Evolutionary conservation across 2,329 filamentous ascomycete species (phyloP), one percentile per base, ranked within the genome.

Genomic region (Ascochyta clinopodiicola): DNA sequence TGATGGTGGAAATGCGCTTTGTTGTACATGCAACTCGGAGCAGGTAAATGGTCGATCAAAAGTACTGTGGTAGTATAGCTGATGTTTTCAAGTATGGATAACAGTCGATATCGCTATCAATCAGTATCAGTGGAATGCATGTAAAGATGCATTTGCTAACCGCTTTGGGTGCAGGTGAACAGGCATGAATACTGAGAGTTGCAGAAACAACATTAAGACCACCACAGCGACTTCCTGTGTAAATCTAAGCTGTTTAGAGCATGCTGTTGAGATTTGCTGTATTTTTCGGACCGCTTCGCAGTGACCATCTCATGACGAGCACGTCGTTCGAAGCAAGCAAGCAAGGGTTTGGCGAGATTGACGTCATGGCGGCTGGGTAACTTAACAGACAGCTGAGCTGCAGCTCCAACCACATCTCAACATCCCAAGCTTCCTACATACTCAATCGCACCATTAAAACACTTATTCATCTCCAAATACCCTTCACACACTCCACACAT

Each of bases 261-360:
- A n/a, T 38, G 32, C 15, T 44, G 32, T 19, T 27, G n/a, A 35
- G 27, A 34, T 7, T 42, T 15, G 21, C 24, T 13, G 25, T 27
- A 42, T 24, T 36, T 36, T 39, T 22, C 8, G 48, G 44, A 29
- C 29, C 36, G 42, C 31, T 29, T 42, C 36, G n/a, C 29, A 38
- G 40, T 55, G 52, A 55, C 36, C n/a, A 25, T 50, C 29, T 17
- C 46, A 55, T 55, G 52, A 55, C 52, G 46, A 44, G 40, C 31
- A 42, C 17, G 17, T 19, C 17, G 36, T 46, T 42, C 24, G 40
- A 55, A 50, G 51, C 51, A 55, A 49, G 51, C 29, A 9, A 17
- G 32, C 32, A 17, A 35, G 52, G 52, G 48, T 48, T 50, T 40
- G 42, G 46, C 52, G 52, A 55, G 36, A 8, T 15, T 55, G 46